A percentile compares a stretch with the other conserved stretches of the same genome.
These are phyloP conservation scores for Neckera pumila DNA, from an alignment of 225 moss, liverwort and hornwort genomes.

Conservation along the genomic window DNA sequence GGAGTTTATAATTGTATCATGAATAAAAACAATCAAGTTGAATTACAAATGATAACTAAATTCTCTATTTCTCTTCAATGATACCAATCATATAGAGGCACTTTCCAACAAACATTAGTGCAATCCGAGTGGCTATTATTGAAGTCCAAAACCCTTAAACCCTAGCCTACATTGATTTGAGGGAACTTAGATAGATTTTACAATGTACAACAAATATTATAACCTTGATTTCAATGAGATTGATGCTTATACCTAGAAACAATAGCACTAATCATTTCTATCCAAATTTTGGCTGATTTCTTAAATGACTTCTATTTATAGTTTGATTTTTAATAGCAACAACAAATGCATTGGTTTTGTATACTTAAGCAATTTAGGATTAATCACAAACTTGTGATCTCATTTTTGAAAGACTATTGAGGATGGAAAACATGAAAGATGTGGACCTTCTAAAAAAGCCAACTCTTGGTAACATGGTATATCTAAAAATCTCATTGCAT, in stretches of 20 bases:
- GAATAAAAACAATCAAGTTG: background rate
- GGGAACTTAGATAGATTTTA: background rate
- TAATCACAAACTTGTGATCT: background rate
- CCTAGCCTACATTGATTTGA: background rate
- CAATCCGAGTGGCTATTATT: background rate
- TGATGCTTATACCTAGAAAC: rapidly evolving
- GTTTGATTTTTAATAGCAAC: background rate
- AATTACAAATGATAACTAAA: background rate
- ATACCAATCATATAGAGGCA: background rate
- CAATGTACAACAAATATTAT: background rate
- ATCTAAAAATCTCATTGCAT: background rate
- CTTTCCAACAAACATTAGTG: background rate
- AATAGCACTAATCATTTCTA: background rate
- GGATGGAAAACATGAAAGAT: background rate
- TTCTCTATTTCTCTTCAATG: background rate
- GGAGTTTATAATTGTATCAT: background rate
- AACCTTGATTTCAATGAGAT: background rate
- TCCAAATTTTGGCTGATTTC: background rate
- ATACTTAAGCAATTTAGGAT: too few species aligned
- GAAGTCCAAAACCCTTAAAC: background rate
- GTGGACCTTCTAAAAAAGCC: background rate
- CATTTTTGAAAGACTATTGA: background rate
- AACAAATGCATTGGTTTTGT: background rate
- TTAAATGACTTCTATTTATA: background rate
- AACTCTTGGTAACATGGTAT: background rate